Evolutionary conservation across 176 grass and related monocot species (phyloP), one percentile per base, ranked within the genome.

Genomic region (Elaeis guineensis): DNA sequence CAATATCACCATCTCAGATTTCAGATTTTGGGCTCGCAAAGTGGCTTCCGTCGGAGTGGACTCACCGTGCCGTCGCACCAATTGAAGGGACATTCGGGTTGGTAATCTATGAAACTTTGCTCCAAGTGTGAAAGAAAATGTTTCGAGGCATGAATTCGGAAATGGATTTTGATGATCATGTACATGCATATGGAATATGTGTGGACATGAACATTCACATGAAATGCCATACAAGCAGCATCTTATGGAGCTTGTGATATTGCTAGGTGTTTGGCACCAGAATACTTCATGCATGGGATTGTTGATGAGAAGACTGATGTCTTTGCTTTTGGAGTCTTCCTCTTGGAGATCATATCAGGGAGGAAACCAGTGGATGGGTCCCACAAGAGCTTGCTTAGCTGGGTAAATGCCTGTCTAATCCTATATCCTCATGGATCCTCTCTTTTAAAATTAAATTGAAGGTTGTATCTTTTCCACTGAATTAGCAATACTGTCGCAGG

Each of bases 11-110:
- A 59, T 2, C 28, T 59, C 51, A 95, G 91, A 95, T 95, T 65
- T 95, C 91, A 2, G 91, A 95, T 69, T 95, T 95, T 30, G 91
- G 91, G n/a, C 83, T 95, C 50, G 86, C 91, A 0, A 82, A 76
- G 64, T 95, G 91, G 91, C 83, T 95, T 28, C 86, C 91, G 54
- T 81, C 83, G 54, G 91, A 90, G 72, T 95, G 91, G 91, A 87
- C 83, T 64, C 77, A 95, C 72, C 86, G 82, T 44, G 83, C 83
- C 67, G 89, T 95, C 29, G 86, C 83, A 49, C 91, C 91, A 50
- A 95, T 95, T 55, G 91, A 95, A 80, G 91, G 91, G 67, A 90
- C 86, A 0, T 95, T 95, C 67, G 86, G 91, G 91, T 95, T 70
- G 76, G 70, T 21, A 0, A 49, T 29, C 50, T n/a, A 20, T 44